These are phyloP conservation scores for Pestalotiopsis sp. DNA, from an alignment of 2,329 filamentous ascomycete genomes.

Conservation along the genomic window DNA sequence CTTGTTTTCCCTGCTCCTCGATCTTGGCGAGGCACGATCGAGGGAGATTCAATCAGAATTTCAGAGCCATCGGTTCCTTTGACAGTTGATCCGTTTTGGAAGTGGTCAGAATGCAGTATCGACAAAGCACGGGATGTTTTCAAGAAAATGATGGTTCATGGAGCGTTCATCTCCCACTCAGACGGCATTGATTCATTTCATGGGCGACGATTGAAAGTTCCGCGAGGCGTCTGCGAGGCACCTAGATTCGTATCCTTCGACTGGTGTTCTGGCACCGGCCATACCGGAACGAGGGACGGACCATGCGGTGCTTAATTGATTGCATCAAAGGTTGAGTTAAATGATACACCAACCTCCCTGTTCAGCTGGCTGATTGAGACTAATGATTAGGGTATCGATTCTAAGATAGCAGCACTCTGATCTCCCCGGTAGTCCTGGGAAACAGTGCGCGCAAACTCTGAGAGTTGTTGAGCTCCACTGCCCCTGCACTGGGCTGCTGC, in stretches of 20 bases:
- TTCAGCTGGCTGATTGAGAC: background rate
- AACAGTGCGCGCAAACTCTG: slow-evolving; percentile 46
- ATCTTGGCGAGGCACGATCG: too few relatives aligned
- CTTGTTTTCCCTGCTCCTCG: too few relatives aligned
- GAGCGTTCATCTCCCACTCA: background rate
- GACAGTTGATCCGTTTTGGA: too few relatives aligned
- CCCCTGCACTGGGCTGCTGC: slow-evolving; percentile 17
- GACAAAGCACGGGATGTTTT: background rate
- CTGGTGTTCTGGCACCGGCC: background rate
- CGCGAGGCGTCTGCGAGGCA: background rate
- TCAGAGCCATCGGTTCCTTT: too few relatives aligned
- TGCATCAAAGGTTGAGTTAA: background rate
- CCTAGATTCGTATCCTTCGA: background rate
- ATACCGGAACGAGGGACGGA: background rate
- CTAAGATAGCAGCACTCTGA: slow-evolving; percentile 58
- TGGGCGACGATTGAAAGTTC: background rate
- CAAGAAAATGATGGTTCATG: background rate
- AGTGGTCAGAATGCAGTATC: too few relatives aligned
- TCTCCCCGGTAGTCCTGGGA: slow-evolving; percentile 60
- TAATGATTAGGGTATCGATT: background rate
- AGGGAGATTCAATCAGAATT: too few relatives aligned
- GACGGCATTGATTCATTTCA: background rate
- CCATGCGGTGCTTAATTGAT: background rate
- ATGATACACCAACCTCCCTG: background rate
- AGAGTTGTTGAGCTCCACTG: slow-evolving; percentile 25